Conservation (phyloP, 2,329 filamentous ascomycete species). For the Trichoderma koningii region DNA sequence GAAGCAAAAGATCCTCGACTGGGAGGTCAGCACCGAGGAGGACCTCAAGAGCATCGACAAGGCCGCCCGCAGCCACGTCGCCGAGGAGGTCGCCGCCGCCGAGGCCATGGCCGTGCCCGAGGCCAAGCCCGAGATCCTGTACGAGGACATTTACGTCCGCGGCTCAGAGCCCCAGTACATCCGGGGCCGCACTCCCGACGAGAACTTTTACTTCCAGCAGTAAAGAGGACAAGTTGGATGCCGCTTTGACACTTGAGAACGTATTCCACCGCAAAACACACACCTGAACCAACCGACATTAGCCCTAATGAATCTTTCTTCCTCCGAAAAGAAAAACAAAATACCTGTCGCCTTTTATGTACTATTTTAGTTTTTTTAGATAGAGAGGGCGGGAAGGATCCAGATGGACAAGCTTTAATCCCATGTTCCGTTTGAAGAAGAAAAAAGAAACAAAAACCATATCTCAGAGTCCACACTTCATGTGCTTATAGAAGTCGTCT, state of each 20-base stretch:
- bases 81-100: slow-evolving; percentile 84
- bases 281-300: not conserved
- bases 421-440: slow-evolving; percentile 12
- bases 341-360: slow-evolving; percentile 36
- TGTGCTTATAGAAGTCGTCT: too few relatives aligned
- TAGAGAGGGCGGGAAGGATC: slow-evolving; percentile 33
- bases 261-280: slow-evolving; percentile 13
- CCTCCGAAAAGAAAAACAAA: slow-evolving; percentile 6
- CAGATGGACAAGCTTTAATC: slow-evolving; percentile 26
- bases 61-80: slow-evolving; percentile 81
- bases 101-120: slow-evolving; percentile 87
- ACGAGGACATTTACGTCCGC: slow-evolving; percentile 92
- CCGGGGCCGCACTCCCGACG: slow-evolving; percentile 83
- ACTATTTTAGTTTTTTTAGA: slow-evolving; percentile 31
- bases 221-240: slow-evolving; percentile 33
- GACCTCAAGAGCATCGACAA: slow-evolving; percentile 97
- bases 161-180: slow-evolving; percentile 87
- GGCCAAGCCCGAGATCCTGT: slow-evolving; percentile 77
- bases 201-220: slow-evolving; percentile 87
- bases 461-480: not conserved
- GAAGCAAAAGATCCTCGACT: slow-evolving; percentile 97
- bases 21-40: slow-evolving; percentile 86
- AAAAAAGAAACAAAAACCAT: not conserved
- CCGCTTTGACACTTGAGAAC: not conserved
- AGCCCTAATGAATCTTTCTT: slow-evolving; percentile 37